These are phyloP conservation scores for Acanthamoeba royreba DNA, from an alignment of 208 protist genomes.

Conservation along the genomic window DNA sequence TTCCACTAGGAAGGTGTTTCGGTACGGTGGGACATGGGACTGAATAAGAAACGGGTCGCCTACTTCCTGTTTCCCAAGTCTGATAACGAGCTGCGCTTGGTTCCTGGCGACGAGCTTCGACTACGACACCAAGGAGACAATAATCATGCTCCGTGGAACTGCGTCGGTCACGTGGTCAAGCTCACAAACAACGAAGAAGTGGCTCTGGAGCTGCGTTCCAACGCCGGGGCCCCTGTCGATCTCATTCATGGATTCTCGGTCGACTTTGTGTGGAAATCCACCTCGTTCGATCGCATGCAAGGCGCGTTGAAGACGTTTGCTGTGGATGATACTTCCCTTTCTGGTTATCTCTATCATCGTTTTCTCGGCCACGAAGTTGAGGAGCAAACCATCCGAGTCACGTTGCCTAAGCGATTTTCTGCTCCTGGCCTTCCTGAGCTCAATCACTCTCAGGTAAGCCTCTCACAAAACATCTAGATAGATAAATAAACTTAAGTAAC, in stretches of 20 bases:
- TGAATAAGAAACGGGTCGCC: constrained; percentile 81
- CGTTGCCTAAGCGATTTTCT: constrained; percentile 67
- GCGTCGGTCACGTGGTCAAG: constrained; percentile 76
- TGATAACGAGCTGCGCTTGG: constrained; percentile 81
- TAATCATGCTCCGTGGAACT: constrained; percentile 64
- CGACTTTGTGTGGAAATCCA: constrained; percentile 92
- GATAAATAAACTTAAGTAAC: constrained; percentile 36
- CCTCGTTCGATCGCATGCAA: constrained; percentile 86
- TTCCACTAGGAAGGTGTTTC: constrained; percentile 52
- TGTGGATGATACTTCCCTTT: constrained; percentile 81
- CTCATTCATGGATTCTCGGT: constrained; percentile 76
- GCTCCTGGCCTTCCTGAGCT: constrained; percentile 84
- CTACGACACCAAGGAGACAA: constrained; percentile 74
- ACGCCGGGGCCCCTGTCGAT: constrained; percentile 48
- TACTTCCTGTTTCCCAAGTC: constrained; percentile 79
- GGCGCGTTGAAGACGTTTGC: constrained; percentile 87
- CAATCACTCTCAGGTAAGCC: constrained; percentile 87
- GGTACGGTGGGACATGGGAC: constrained; percentile 85
- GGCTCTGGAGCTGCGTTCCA: constrained; percentile 74
- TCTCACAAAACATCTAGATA: neutral
- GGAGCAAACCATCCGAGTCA: neutral
- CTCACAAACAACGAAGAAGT: constrained; percentile 77
- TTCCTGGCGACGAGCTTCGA: constrained; percentile 88
- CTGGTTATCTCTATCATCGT: constrained; percentile 88
- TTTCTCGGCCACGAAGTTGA: constrained; percentile 88